Evolutionary conservation across 106 monocot genomes (phyloP).

Genomic region (Dactylorhiza incarnata): DNA sequence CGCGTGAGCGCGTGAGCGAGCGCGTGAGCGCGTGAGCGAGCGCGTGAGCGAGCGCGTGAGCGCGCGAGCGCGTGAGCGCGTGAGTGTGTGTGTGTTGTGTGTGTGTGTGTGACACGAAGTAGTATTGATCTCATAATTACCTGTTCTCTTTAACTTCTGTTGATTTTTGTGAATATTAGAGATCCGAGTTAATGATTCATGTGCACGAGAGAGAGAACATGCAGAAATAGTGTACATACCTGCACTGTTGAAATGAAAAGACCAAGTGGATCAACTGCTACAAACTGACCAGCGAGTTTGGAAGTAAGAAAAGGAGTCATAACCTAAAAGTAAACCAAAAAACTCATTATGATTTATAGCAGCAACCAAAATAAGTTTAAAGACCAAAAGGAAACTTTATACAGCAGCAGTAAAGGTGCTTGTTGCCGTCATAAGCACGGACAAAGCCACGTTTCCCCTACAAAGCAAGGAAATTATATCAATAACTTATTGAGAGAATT

Average conservation of each 20-base stretch:
- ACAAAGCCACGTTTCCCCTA: slow-evolving; percentile 92
- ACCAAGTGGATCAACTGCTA: slow-evolving; percentile 79
- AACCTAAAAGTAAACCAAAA: slow-evolving; percentile 32
- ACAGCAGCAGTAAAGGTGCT: slow-evolving; percentile 85
- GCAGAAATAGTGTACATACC: slow-evolving; percentile 22
- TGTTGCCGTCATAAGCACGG: slow-evolving; percentile 85
- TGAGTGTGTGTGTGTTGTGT: too few relatives aligned
- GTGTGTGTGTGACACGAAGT: too few relatives aligned
- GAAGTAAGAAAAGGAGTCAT: slow-evolving; percentile 86
- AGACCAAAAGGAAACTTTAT: slow-evolving; percentile 4
- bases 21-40: too few relatives aligned
- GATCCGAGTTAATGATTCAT: too few relatives aligned
- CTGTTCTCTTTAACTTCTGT: not conserved
- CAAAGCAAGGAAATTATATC: slow-evolving; percentile 17
- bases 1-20: too few relatives aligned
- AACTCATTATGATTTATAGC: not conserved
- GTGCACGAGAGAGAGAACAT: too few relatives aligned
- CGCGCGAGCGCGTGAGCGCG: too few relatives aligned
- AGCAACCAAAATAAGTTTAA: not conserved
- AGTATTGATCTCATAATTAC: slow-evolving; percentile 25
- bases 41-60: too few relatives aligned
- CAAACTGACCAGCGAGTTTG: slow-evolving; percentile 89
- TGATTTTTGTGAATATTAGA: not conserved
- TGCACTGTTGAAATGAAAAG: slow-evolving; percentile 85
- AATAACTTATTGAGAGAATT: not conserved